Conservation (phyloP, 305 asterid species). For the Solanum aculeatissimum region DNA sequence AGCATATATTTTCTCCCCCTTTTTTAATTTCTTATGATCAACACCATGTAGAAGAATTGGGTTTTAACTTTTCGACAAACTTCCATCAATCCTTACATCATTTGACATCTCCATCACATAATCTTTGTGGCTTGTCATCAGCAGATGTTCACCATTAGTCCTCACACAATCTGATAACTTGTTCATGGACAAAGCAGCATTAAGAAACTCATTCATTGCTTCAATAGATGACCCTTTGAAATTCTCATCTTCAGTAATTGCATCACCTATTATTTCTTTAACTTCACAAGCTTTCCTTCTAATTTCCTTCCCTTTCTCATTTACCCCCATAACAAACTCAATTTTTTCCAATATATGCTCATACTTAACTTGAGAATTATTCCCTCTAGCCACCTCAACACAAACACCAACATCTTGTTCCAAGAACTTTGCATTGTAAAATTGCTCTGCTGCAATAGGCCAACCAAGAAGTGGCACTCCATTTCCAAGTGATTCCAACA, state of each 20-base stretch:
- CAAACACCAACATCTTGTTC: constrained; percentile 43
- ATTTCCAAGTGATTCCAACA: constrained; percentile 36
- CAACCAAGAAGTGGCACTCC: constrained; percentile 51
- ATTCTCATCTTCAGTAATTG: constrained; percentile 17
- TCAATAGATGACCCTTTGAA: constrained; percentile 30
- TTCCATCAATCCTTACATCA: neutral
- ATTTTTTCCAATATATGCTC: constrained; percentile 33
- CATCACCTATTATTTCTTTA: constrained; percentile 16
- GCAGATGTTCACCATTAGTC: neutral
- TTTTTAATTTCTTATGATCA: neutral
- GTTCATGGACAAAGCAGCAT: constrained; percentile 20
- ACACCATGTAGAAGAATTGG: neutral
- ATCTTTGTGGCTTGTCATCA: neutral
- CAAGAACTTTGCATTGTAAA: constrained; percentile 36
- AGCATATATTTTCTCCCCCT: neutral
- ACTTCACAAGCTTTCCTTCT: constrained; percentile 19
- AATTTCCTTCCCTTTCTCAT: constrained; percentile 18
- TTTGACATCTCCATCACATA: neutral
- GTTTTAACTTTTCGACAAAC: neutral
- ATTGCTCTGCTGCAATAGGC: constrained; percentile 63
- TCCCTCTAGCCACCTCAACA: constrained; percentile 56
- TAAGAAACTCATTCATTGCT: constrained; percentile 38
- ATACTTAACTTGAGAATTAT: constrained; percentile 27
- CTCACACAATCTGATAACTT: neutral
- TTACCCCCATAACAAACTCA: constrained; percentile 32